Base-by-base conservation (phyloP, 2,329 filamentous ascomycete species). In the Diaporthe amygdali region DNA sequence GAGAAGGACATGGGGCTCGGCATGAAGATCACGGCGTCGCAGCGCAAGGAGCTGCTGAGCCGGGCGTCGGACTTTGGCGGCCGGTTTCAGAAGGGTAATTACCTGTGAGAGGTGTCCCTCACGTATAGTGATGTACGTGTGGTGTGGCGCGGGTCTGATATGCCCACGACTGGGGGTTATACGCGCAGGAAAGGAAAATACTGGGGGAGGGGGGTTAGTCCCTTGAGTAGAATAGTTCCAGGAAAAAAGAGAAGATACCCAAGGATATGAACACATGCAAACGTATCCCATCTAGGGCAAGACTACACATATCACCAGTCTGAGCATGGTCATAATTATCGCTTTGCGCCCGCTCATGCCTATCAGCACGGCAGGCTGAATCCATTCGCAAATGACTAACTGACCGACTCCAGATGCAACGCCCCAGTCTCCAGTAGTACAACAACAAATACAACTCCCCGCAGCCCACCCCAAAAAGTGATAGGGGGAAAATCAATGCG, bases 1-100 rank as follows among this genome's bases (percentile, higher is more conserved):
- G 94, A 98, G 81, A 98, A 98, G 84, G 96, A 98, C 80, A 97
- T 98, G 90, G 92, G 90, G 47, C 83, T 94, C 2, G 92, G 92
- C 10, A 89, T 90, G 22, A 90, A 89, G 77, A 90, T 98, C 67
- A 92, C 91, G 32, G 85, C 91, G 74, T 87, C 91, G 44, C 91
- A 97, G 84, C 90, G 92, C 75, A 90, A 90, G 76, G 93, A 98
- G 76, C 84, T 98, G 84, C 80, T 98, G 72, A 92, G 89, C 75
- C 92, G 93, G 78, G 93, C 94, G 5, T 89, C 91, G 20, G 92
- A 95, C 77, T 97, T 98, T 82, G 91, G 93, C 4, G 92, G 92
- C 0, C 87, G 94, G 61, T 98, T 98, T 77, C 89, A 91, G 22
- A 93, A 93, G 75, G 95, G 95, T n/a, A 90, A 85, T 22, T 92